Percentiles rank a stretch among this genome's conserved stretches.
These are phyloP conservation scores for Blastomyces parvus DNA, from an alignment of 2,329 filamentous ascomycete genomes.

Conservation along the genomic window DNA sequence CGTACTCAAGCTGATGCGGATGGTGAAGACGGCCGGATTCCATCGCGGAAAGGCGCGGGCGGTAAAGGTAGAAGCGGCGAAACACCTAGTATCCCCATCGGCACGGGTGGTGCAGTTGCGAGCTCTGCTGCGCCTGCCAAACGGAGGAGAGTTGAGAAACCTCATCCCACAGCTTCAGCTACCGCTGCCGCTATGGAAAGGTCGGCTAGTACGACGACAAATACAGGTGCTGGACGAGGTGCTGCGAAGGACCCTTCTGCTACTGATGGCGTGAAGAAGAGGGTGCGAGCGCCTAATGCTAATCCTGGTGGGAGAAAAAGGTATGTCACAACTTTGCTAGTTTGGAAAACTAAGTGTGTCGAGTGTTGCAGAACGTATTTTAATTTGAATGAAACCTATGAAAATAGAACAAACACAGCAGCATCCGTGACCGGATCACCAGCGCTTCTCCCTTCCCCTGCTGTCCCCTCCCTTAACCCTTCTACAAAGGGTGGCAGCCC, in stretches of 20 bases:
- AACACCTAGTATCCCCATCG: slow-evolving; percentile 5
- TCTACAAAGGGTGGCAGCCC: slow-evolving; percentile 55
- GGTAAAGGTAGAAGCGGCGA: slow-evolving; percentile 6
- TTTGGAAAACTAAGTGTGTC: not conserved
- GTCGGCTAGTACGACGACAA: slow-evolving; percentile 29
- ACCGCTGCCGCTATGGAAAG: slow-evolving; percentile 32
- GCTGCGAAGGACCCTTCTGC: slow-evolving; percentile 57
- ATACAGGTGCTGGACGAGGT: slow-evolving; percentile 25
- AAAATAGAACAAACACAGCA: slow-evolving; percentile 38
- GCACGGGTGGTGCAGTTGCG: slow-evolving; percentile 1
- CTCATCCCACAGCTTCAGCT: slow-evolving; percentile 27
- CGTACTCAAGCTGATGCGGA: slow-evolving; percentile 71
- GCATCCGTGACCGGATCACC: slow-evolving; percentile 53
- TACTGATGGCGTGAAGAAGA: slow-evolving; percentile 59
- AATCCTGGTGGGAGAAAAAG: slow-evolving; percentile 61
- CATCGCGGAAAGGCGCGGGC: slow-evolving; percentile 40
- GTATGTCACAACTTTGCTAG: slow-evolving; percentile 41
- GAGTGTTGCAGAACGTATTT: not conserved
- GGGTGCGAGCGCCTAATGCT: slow-evolving; percentile 61
- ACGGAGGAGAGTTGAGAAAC: slow-evolving; percentile 70
- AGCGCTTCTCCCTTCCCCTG: slow-evolving; percentile 64
- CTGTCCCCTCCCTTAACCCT: slow-evolving; percentile 53
- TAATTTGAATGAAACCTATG: slow-evolving; percentile 18
- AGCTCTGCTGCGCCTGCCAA: slow-evolving; percentile 49
- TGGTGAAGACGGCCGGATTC: slow-evolving; percentile 55